phyloP scores from a whole-genome alignment of 73 alveolate genomes.

The Paramecium sonneborni region DNA sequence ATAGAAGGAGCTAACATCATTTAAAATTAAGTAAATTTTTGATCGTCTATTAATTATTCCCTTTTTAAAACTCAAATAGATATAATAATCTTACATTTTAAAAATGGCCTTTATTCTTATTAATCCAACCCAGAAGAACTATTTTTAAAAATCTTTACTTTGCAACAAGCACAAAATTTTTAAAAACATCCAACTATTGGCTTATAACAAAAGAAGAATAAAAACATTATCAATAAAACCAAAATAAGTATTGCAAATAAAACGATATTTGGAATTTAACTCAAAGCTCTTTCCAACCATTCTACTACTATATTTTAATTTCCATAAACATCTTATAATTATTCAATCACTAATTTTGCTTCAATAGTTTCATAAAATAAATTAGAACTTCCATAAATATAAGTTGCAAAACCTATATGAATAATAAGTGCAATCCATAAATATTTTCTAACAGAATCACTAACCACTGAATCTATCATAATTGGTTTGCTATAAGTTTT shows the following conservation, averaged over 20 bases:
- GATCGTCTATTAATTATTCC: neutral
- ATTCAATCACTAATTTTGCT: neutral
- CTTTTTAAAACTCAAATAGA: neutral
- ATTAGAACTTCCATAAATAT: conserved; percentile 52
- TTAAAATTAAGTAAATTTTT: neutral
- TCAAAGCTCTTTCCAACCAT: conserved; percentile 38
- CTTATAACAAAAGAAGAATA: neutral
- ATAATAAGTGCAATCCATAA: conserved; percentile 11
- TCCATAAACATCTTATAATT: neutral
- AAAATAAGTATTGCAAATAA: neutral
- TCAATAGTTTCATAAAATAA: conserved; percentile 16
- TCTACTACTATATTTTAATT: neutral
- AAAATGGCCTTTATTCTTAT: neutral
- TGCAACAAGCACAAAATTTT: neutral
- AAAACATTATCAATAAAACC: neutral
- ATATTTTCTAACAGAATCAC: neutral
- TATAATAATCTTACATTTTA: neutral
- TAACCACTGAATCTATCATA: neutral
- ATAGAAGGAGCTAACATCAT: neutral
- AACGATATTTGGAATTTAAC: neutral
- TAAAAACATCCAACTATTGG: neutral
- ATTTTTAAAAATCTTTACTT: neutral
- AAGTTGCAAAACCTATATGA: conserved; percentile 8
- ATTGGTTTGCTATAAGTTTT: neutral
- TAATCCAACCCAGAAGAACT: neutral